Evolutionary conservation across 2,329 filamentous ascomycete genomes (phyloP).

Genomic region (Ascochyta viciae-villosae): DNA sequence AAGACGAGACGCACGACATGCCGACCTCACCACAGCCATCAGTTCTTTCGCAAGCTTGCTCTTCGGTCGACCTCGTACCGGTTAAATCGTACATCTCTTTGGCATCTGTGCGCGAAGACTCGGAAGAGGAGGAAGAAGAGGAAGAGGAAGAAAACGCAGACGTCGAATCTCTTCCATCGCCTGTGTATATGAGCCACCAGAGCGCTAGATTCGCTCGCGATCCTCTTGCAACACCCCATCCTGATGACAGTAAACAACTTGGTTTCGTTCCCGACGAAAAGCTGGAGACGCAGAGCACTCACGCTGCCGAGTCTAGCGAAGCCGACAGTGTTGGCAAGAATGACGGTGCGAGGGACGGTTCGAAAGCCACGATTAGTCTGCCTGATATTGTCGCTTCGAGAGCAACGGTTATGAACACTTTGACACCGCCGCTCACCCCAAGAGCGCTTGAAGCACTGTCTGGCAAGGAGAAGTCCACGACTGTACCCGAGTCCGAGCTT

Average conservation of each 20-base stretch:
- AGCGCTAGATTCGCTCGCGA: slow-evolving; percentile 16
- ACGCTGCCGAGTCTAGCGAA: slow-evolving; percentile 20
- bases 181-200: slow-evolving; percentile 22
- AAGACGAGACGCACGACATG: slow-evolving; percentile 31
- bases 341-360: slow-evolving; percentile 24
- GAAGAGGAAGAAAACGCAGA: slow-evolving; percentile 24
- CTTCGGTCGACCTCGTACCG: slow-evolving; percentile 37
- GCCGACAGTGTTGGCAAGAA: slow-evolving; percentile 23
- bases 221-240: slow-evolving; percentile 21
- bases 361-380: slow-evolving; percentile 15
- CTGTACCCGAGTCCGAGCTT: slow-evolving; percentile 16
- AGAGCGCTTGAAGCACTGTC: slow-evolving; percentile 7
- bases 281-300: slow-evolving; percentile 1
- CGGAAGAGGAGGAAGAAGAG: slow-evolving; percentile 38
- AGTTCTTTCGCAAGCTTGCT: slow-evolving; percentile 39
- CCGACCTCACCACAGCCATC: slow-evolving; percentile 33
- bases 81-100: slow-evolving; percentile 38
- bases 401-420: slow-evolving; percentile 15
- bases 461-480: slow-evolving; percentile 1
- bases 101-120: slow-evolving; percentile 39
- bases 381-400: slow-evolving; percentile 22
- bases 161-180: slow-evolving; percentile 30
- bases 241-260: slow-evolving; percentile 24
- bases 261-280: slow-evolving; percentile 7
- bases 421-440: slow-evolving; percentile 24